Base-by-base conservation (phyloP, 148 eudicot species). In the Silene conica region DNA sequence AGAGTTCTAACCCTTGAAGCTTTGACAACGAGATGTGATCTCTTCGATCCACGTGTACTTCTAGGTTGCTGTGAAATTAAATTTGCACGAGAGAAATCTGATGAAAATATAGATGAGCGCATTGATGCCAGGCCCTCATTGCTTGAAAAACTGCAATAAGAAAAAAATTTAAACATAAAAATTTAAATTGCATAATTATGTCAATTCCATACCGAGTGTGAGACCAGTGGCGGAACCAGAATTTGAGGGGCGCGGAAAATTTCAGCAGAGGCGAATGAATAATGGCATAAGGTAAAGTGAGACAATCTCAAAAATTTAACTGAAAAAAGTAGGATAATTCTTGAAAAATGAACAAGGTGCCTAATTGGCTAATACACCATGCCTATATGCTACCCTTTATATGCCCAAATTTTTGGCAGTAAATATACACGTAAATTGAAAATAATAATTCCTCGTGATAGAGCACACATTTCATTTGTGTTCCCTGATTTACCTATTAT, bases 1-100 rank as follows among this genome's bases (percentile, higher is more conserved):
- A 76, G 16, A 67, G n/a, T 77, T 62, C 92, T 87, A 62, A 93
- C 96, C 80, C 84, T 82, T 67, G 76, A 78, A 76, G 98, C 98
- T 85, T 86, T 89, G 76, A 88, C 97, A 77, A 89, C 72, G 50
- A 91, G 76, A 54, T 85, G 84, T 41, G 82, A 75, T 80, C 84
- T 85, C 79, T 91, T 84, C 41, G n/a, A 79, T 48, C 60, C 74
- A 71, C 48, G 68, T 19, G 81, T 58, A 68, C 73, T 82, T 54
- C 73, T 82, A 73, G 74, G 76, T 68, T 74, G 81, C 61, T 72
- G 68, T 31, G 79, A 26, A 70, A 60, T 81, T 70, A 78, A 83
- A 59, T 83, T 68, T 71, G 79, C 68, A 70, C 63, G 83, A 63
- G 79, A 76, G 52, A 80, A 80, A 63, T 79, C 84, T 74, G 85